Conservation (phyloP, 306 rosid genomes). For the barrel medic (Medicago truncatula) region MtrunA17r5.0-ANR NC_053047.1:10012001-10012500, state of each 20-base stretch:
- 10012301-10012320: conserved; percentile 24
- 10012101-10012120: conserved; percentile 93
- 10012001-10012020: conserved; percentile 55
- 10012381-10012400: conserved; percentile 17
- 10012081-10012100: conserved; percentile 69
- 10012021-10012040: conserved; percentile 66
- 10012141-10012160: conserved; percentile 39
- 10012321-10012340: conserved; percentile 30
- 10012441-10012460: background rate
- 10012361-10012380: background rate
- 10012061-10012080: conserved; percentile 67
- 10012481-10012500: background rate
- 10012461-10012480: background rate
- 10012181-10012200: conserved; percentile 32
- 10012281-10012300: conserved; percentile 36
- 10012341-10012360: background rate
- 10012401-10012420: background rate
- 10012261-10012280: conserved; percentile 54
- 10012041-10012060: conserved; percentile 85
- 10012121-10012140: conserved; percentile 68
- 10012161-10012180: conserved; percentile 4
- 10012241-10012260: conserved; percentile 77
- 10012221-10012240: conserved; percentile 76
- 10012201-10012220: conserved; percentile 74
- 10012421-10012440: background rate